phyloP scores from a whole-genome alignment of 257 asterid species.

The Echites panduratus region DNA sequence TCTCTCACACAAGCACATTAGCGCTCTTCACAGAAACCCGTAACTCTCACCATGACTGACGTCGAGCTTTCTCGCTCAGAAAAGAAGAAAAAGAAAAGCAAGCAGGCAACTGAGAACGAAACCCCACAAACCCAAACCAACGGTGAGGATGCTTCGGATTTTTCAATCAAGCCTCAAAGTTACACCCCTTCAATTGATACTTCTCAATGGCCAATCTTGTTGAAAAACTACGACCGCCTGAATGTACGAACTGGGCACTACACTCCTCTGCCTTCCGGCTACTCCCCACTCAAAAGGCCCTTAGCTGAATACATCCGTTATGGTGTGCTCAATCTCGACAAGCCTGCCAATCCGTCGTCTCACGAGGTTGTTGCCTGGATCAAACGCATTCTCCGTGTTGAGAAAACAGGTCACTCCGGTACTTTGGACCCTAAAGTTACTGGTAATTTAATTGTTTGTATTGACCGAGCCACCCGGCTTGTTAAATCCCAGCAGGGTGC shows the following conservation, averaged over 20 bases:
- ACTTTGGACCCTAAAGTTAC: conserved; percentile 93
- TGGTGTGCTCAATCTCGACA: conserved; percentile 75
- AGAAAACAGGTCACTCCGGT: conserved; percentile 95
- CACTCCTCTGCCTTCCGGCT: conserved; percentile 88
- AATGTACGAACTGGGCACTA: conserved; percentile 91
- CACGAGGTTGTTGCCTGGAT: conserved; percentile 98
- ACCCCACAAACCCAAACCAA: conserved; percentile 16
- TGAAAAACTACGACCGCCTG: conserved; percentile 76
- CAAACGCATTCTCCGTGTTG: conserved; percentile 76
- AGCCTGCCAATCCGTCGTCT: conserved; percentile 88
- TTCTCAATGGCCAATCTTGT: conserved; percentile 87
- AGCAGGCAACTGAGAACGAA: conserved; percentile 27
- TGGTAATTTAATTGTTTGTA: conserved; percentile 84
- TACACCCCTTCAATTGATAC: conserved; percentile 74
- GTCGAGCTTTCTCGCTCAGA: conserved; percentile 55
- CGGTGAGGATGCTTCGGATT: conserved; percentile 28
- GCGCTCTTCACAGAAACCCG: neutral
- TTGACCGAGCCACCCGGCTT: conserved; percentile 87
- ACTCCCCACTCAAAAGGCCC: conserved; percentile 82
- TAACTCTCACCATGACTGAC: conserved; percentile 54
- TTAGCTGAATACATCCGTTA: conserved; percentile 66
- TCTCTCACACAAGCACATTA: neutral
- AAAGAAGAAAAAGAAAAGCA: conserved; percentile 66
- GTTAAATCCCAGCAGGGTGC: conserved; percentile 98
- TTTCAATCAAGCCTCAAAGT: conserved; percentile 74